These are phyloP conservation scores for Lactifluus hygrophoroides DNA, from an alignment of 768 basidiomycete species.

Conservation along the genomic window DNA sequence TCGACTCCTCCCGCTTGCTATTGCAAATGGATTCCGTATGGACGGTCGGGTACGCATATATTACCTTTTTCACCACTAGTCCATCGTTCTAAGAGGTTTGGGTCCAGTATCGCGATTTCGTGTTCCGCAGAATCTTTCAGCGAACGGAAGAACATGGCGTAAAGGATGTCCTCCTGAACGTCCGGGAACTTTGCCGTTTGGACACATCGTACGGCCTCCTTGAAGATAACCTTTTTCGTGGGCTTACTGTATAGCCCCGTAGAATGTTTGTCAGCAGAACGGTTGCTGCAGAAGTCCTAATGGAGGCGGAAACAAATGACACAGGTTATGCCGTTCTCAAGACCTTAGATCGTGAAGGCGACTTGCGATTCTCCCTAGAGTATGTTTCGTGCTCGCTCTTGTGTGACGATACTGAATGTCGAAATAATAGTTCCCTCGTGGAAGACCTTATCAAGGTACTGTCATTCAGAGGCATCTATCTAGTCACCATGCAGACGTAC, in stretches of 20 bases:
- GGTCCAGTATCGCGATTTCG: constrained; percentile 67
- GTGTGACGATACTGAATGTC: neutral
- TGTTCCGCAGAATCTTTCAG: constrained; percentile 85
- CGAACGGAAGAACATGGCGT: constrained; percentile 46
- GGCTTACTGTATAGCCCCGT: neutral
- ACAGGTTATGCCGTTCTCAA: constrained; percentile 62
- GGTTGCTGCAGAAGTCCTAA: constrained; percentile 75
- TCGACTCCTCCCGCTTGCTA: constrained; percentile 60
- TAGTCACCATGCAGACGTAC: neutral
- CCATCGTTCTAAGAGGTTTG: neutral
- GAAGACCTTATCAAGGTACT: constrained; percentile 60
- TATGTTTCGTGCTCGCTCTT: constrained; percentile 28
- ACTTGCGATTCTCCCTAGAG: constrained; percentile 62
- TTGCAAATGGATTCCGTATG: constrained; percentile 69
- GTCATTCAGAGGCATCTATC: neutral
- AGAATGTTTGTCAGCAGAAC: constrained; percentile 81
- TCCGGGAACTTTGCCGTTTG: constrained; percentile 61
- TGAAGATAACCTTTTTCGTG: constrained; percentile 4
- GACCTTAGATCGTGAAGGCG: constrained; percentile 51
- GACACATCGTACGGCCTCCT: constrained; percentile 51
- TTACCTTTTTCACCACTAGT: neutral
- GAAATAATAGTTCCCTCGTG: constrained; percentile 39
- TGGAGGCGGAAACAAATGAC: constrained; percentile 70
- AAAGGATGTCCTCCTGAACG: constrained; percentile 60
- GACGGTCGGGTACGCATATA: constrained; percentile 52